Evolutionary conservation across 1,284 basidiomycete genomes (phyloP), one percentile per base, ranked within the genome.

Genomic region (Athelia psychrophila): DNA sequence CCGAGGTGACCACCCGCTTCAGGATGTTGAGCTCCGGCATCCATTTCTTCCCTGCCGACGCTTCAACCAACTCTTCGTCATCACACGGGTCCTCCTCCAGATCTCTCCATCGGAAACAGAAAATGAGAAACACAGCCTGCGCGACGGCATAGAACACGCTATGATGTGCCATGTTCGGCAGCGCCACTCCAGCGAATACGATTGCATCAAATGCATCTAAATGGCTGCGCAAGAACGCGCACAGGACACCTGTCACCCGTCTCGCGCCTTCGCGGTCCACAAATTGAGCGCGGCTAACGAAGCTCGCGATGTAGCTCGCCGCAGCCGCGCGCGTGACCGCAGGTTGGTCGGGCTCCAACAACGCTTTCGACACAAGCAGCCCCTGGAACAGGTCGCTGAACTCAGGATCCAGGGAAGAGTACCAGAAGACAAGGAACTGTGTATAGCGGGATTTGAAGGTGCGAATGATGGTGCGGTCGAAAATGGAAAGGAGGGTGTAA

Each of bases 381-480:
- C 95, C 95, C 53, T 95, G 89, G 65, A 99, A 98, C 52, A 93
- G 80, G 67, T 99, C 96, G 40, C 91, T 84, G 63, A 95, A 98
- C 54, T 93, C 86, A 8, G 88, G 76, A 58, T 95, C 88, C 51
- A 97, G 84, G 1, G 95, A 97, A 20, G 93, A 83, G 64, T 89
- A 94, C 87, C 93, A 96, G 77, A 99, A 99, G 44, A 99, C 65
- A 54, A 99, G 79, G 72, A 99, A 99, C 62, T 99, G 97, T 1
- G 95, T 95, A 67, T 99, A 96, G 40, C 96, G 91, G 0, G 94
- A 98, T 66, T 95, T 94, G 75, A 96, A 96, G 0, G 97, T 99
- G 32, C 88, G 90, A 44, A 99, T 81, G 63, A 99, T 94, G 44
- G 88, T 86, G 32, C 93, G 87, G 63, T 96, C 91, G 64, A 99